Evolutionary conservation across 495 filamentous ascomycete species (phyloP).

Genomic region (Penicillium cataractarum): DNA sequence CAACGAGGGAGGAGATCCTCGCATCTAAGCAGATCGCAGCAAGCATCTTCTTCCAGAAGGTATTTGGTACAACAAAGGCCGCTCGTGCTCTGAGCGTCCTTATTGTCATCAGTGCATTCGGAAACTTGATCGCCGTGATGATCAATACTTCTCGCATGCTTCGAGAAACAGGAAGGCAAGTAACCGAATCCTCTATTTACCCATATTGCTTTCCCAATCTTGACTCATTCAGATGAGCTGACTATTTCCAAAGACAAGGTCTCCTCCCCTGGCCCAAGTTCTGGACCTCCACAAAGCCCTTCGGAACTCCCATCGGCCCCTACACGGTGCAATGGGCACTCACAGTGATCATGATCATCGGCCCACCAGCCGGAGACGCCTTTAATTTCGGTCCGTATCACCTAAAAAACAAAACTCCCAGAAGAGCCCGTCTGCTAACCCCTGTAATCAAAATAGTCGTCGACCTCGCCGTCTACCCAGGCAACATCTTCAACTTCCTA

Average conservation of each 20-base stretch:
- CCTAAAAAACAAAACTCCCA: not conserved
- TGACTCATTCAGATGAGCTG: no score
- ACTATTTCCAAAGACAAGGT: slow-evolving; percentile 52
- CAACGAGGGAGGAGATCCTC: slow-evolving; percentile 55
- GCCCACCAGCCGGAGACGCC: slow-evolving; percentile 68
- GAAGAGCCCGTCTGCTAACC: not conserved
- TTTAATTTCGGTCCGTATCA: slow-evolving; percentile 58
- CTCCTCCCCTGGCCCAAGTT: slow-evolving; percentile 64
- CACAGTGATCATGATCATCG: slow-evolving; percentile 66
- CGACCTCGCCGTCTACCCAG: slow-evolving; percentile 57
- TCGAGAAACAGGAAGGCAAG: slow-evolving; percentile 57
- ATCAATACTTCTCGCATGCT: slow-evolving; percentile 61
- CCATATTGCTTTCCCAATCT: not conserved
- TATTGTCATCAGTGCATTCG: slow-evolving; percentile 64
- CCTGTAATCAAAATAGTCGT: slow-evolving; percentile 45
- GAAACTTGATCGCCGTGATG: slow-evolving; percentile 63
- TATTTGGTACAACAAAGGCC: slow-evolving; percentile 58
- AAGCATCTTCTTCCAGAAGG: slow-evolving; percentile 60
- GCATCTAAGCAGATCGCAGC: slow-evolving; percentile 58
- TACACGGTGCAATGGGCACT: slow-evolving; percentile 61
- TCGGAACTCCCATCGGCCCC: slow-evolving; percentile 63
- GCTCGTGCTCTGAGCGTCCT: slow-evolving; percentile 61
- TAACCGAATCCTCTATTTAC: not conserved
- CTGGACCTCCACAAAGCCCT: slow-evolving; percentile 66
- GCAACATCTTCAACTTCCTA: slow-evolving; percentile 55